Base-by-base conservation (phyloP, 805 yeast species). In the Metschnikowia kofuensis region DNA sequence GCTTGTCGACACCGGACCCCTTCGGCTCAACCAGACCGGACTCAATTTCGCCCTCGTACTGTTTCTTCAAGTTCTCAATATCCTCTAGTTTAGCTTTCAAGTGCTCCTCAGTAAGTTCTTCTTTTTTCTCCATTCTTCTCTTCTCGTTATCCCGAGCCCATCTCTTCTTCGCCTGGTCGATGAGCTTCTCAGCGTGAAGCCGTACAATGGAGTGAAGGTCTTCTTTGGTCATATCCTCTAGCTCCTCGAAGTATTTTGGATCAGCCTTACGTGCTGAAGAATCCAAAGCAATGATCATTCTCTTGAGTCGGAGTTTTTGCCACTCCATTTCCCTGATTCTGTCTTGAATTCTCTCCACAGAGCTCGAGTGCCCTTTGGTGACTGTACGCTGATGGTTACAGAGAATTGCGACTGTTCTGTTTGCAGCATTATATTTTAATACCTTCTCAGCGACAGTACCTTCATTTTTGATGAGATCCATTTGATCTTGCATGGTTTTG, bases 311-410 rank as follows among this genome's bases (percentile, higher is more conserved):
- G 47, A 85, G 80, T 65, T 84, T 87, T 59, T 86, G 89, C 96
- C 97, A 91, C 46, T 80, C 68, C 70, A 90, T 74, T 69, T 91
- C 97, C 59, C 83, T 79, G 48, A 92, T 79, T 58, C 78, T 83
- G 46, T 86, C 95, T 55, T 74, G 80, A 40, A 89, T 89, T 64
- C 85, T 89, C 55, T 82, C 87, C 51, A 92, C 89, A 6, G 90
- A 76, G 26, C 80, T 79, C 41, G 87, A 95, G 62, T 92, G 97
- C 5, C 82, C 81, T 64, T 91, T 92, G 43, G 90, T 80, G 9
- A 91, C 90, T 15, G 96, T 82, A 68, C 97, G 84, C 76, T 91
- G 98, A 78, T 91, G 98, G 76, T 91, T 91, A 86, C 98, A 91
- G 60, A 91, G 73, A 52, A 91, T 89, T 6, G 98, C 98, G 50